Evolutionary conservation across 2,329 filamentous ascomycete species (phyloP), one percentile per base, ranked within the genome.

Genomic region (Verticillium nubilum): DNA sequence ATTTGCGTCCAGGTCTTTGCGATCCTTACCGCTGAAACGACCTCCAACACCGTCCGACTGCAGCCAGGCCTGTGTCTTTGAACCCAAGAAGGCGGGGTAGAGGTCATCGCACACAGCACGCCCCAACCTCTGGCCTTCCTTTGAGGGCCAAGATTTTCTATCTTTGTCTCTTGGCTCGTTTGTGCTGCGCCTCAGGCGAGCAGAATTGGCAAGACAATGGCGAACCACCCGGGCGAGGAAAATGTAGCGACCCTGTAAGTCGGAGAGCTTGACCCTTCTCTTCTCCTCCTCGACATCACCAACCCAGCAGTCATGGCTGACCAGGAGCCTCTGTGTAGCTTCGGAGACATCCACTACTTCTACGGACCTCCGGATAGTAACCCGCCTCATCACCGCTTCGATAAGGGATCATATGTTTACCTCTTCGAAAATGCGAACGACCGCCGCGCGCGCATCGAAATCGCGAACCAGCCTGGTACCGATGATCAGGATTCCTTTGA

Each of bases 401-500:
- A 91, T 72, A 90, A 89, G 71, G 84, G 86, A 54, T 92, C 89
- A 7, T 93, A 93, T 71, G 83, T 93, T 60, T 93, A 93, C 69
- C 78, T 93, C 5, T 92, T 91, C 71, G 88, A 92, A 72, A 89
- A 91, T 69, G 82, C 88, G 13, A 78, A 78, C 62, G 83, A 87
- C 65, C 80, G 85, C 62, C 81, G 85, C 61, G 88, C 88, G 63
- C 87, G 90, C 65, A 77, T 93, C 64, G 90, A 93, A 73, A 78
- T 93, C 62, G 90, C 90, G 52, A 94, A 93, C 68, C 79, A 87
- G 66, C 83, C 88, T 9, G 90, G 90, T 58, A 88, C 85, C 3
- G 83, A 89, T 1, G 82, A 89, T n/a, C 90, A 93, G 69, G 90
- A 93, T 76, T 89, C 89, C 12, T 91, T 93, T 69, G 83, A 86